Evolutionary conservation across 768 basidiomycete genomes (phyloP).

Genomic region (Russula sp.): DNA sequence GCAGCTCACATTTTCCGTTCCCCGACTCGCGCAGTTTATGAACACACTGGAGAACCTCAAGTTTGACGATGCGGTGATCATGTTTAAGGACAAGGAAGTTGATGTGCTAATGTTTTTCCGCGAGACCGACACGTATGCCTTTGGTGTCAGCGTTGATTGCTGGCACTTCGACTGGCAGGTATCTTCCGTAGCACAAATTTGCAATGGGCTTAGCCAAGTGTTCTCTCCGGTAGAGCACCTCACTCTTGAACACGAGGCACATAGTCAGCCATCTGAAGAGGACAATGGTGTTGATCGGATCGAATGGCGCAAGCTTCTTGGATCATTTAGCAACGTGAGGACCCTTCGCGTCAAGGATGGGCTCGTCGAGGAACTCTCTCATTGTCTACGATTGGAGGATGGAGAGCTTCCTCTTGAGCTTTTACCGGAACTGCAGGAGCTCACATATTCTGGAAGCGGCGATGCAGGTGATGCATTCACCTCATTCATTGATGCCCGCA

Average conservation of each 20-base stretch:
- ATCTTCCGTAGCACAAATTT: not conserved
- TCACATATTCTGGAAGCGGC: not conserved
- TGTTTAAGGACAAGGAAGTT: not conserved
- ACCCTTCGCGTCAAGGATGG: not conserved
- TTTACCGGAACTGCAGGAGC: not conserved
- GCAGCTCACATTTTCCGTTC: not conserved
- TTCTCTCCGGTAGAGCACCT: not conserved
- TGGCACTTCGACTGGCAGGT: not conserved
- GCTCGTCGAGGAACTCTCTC: not conserved
- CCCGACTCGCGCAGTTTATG: not conserved
- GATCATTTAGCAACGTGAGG: not conserved
- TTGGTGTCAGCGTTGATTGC: not conserved
- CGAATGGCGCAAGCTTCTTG: not conserved
- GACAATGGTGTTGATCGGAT: not conserved
- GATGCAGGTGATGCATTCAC: not conserved
- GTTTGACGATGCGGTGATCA: not conserved
- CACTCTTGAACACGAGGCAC: not conserved
- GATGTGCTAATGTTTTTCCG: not conserved
- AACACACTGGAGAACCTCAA: not conserved
- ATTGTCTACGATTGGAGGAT: not conserved
- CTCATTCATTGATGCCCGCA: constrained; percentile 24
- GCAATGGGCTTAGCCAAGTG: not conserved
- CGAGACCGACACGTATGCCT: not conserved
- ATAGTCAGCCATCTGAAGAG: not conserved
- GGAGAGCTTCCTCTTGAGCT: not conserved